Percentiles rank a stretch among this genome's conserved stretches.
phyloP scores from a whole-genome alignment of 768 basidiomycete species.

The Pilatotrama ljubarskyi region DNA sequence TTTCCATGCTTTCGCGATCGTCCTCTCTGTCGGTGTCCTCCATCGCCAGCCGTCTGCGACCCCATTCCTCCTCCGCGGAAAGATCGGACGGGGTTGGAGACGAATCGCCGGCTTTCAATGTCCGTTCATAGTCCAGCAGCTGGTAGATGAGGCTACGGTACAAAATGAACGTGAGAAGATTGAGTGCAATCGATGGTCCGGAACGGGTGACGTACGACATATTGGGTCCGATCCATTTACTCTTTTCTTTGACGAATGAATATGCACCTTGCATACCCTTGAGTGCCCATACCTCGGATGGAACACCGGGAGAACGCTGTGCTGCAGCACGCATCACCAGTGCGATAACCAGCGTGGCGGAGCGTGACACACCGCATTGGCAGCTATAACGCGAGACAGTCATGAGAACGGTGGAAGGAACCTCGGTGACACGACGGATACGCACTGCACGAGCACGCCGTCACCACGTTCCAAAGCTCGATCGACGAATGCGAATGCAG shows the following conservation, averaged over 20 bases:
- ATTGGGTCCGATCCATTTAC: conserved; percentile 86
- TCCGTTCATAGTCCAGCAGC: conserved; percentile 87
- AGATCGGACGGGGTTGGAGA: conserved; percentile 56
- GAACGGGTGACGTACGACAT: conserved; percentile 72
- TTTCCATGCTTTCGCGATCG: conserved; percentile 54
- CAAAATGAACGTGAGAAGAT: conserved; percentile 10
- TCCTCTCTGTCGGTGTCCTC: conserved; percentile 56
- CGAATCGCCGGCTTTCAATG: conserved; percentile 49
- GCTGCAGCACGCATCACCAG: conserved; percentile 93
- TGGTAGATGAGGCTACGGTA: conserved; percentile 82
- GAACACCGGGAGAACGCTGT: conserved; percentile 60
- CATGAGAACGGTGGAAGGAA: not conserved
- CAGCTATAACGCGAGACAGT: conserved; percentile 51
- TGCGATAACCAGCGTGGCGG: conserved; percentile 87
- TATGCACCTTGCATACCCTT: conserved; percentile 92
- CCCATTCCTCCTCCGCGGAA: conserved; percentile 78
- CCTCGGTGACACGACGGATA: conserved; percentile 25
- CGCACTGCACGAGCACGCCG: conserved; percentile 84
- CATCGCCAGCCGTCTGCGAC: conserved; percentile 60
- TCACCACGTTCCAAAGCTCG: conserved; percentile 72
- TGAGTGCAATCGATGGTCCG: conserved; percentile 11
- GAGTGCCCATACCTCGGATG: conserved; percentile 74
- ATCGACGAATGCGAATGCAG: conserved; percentile 82
- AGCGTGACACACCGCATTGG: conserved; percentile 91
- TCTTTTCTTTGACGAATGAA: conserved; percentile 86